Evolutionary conservation across 2,329 filamentous ascomycete genomes (phyloP), one percentile per base, ranked within the genome.

Genomic region (Calonectria pseudoreteaudii): DNA sequence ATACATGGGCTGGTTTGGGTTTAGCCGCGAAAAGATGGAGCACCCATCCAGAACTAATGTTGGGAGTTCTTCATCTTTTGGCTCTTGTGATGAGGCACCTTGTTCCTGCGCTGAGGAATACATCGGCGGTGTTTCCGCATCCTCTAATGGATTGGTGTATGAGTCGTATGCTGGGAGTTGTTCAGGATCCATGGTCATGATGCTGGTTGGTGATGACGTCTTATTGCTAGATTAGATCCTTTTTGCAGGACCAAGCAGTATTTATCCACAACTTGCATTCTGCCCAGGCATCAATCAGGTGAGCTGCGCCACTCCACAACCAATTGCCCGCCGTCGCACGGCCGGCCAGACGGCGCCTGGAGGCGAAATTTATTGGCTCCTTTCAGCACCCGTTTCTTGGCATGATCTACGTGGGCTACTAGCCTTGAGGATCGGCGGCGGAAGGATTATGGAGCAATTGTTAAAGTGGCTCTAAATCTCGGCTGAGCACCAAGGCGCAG

Each of bases 1-100:
- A 38, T 82, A 83, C 7, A 83, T 76, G 1, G 66, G 70, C 2
- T 66, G 77, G 14, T 70, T 71, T 6, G 75, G 80, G 0, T 75
- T 74, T 4, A 76, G 68, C 6, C 69, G 26, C 2, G 80, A 76
- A 38, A 78, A 80, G 31, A 82, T 77, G 11, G 44, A 69, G 28
- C 53, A 69, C 20, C 73, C 78, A 7, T 82, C 77, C 0, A 81
- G 70, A 18, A 81, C 60, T 4, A 81, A 52, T 11, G 74, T 79
- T 0, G 79, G 74, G 1, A 75, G 47, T 20, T 74, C 66, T 38
- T 78, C 77, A 0, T 69, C 56, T 9, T 60, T 16, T 14, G 68
- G 66, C n/a, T 38, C 11, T 47, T 73, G 50, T 5, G 71, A 34
- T 18, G 52, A 20, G 2, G 16, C 18, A 28, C 7, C 16, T 28